Percentiles rank a stretch among this genome's conserved stretches.
Conservation (phyloP, 192 early-diverging fungal species). For the Ambispora gerdemannii region DNA sequence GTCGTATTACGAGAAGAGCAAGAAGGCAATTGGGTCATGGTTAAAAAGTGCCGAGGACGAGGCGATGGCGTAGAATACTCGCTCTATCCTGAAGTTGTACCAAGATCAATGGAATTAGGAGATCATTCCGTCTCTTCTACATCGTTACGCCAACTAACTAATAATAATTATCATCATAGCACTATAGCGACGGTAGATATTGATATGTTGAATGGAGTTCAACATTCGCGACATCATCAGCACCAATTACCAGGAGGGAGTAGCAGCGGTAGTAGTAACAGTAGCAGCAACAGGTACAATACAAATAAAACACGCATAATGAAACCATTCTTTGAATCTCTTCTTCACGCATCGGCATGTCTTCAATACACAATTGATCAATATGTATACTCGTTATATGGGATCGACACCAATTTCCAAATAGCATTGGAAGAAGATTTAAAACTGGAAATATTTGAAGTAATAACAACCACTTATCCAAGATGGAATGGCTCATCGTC, state of each 20-base stretch:
- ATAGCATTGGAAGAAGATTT: conserved; percentile 48
- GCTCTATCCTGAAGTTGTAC: conserved; percentile 21
- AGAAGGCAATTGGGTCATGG: conserved; percentile 31
- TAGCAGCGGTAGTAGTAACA: conserved; percentile 28
- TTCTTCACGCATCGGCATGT: conserved; percentile 34
- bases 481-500: conserved; percentile 28
- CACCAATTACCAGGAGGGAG: conserved; percentile 3
- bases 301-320: conserved; percentile 12
- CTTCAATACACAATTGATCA: conserved; percentile 57
- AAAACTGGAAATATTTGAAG: conserved; percentile 30
- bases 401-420: conserved; percentile 43
- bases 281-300: conserved; percentile 27
- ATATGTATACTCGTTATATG: conserved; percentile 48
- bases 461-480: conserved; percentile 9
- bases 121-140: neutral
- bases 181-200: neutral
- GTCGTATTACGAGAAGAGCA: conserved; percentile 28
- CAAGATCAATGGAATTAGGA: neutral
- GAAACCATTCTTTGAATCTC: conserved; percentile 22
- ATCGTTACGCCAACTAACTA: neutral
- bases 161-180: neutral
- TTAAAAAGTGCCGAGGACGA: conserved; percentile 23
- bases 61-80: conserved; percentile 29
- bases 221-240: neutral
- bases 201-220: neutral